These are phyloP conservation scores for Cytospora mali DNA, from an alignment of 2,329 filamentous ascomycete species.

Conservation along the genomic window DNA sequence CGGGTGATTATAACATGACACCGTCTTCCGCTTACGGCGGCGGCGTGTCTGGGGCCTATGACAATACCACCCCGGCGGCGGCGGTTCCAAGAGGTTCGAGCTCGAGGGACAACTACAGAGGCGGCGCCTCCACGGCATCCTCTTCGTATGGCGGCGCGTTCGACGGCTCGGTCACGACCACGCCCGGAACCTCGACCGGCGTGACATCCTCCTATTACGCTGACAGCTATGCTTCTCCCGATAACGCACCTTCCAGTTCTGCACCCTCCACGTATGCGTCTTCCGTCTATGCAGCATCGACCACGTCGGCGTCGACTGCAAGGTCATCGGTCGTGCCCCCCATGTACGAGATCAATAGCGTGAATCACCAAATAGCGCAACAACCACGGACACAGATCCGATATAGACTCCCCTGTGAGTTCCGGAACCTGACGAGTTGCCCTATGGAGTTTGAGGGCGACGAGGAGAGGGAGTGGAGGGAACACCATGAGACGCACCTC, in stretches of 20 bases:
- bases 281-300: neutral
- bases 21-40: neutral
- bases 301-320: neutral
- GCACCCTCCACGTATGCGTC: neutral
- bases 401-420: constrained; percentile 50
- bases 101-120: too few relatives aligned
- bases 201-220: neutral
- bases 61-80: neutral
- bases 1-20: neutral
- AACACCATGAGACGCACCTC: constrained; percentile 47
- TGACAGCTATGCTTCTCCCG: too few relatives aligned
- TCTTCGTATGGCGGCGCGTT: too few relatives aligned
- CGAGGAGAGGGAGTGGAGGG: constrained; percentile 47
- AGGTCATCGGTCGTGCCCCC: constrained; percentile 10
- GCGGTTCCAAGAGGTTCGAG: too few relatives aligned
- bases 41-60: neutral
- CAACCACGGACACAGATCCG: constrained; percentile 1
- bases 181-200: neutral
- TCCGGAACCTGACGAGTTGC: constrained; percentile 43
- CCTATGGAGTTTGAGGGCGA: constrained; percentile 40
- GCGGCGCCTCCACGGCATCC: too few relatives aligned
- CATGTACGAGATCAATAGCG: neutral
- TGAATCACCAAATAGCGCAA: constrained; percentile 10
- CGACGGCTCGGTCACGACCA: too few relatives aligned
- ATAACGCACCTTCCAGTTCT: neutral